Percentiles rank a stretch among this genome's conserved stretches.
phyloP scores from a whole-genome alignment of 2,329 filamentous ascomycete genomes.

The Neurospora sp. region DNA sequence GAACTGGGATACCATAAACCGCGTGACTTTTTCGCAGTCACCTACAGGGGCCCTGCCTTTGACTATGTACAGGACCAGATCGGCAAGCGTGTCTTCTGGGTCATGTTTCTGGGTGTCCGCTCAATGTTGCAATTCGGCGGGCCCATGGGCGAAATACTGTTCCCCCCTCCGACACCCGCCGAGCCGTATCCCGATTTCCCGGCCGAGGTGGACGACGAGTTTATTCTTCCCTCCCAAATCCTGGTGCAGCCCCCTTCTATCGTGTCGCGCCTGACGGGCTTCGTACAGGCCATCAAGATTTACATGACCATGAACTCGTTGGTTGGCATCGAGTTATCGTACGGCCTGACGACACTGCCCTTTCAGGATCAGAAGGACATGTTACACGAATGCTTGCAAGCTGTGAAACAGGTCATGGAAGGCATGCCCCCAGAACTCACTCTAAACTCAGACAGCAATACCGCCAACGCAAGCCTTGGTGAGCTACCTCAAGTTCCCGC shows the following conservation, averaged over 20 bases:
- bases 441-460: conserved; percentile 24
- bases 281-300: conserved; percentile 68
- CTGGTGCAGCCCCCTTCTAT: conserved; percentile 57
- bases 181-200: conserved; percentile 73
- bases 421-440: conserved; percentile 57
- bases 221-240: conserved; percentile 61
- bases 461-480: conserved; percentile 15
- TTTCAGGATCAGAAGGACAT: conserved; percentile 70
- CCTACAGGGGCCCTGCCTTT: conserved; percentile 33
- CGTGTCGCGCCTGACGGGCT: conserved; percentile 65
- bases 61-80: conserved; percentile 65
- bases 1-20: conserved; percentile 56
- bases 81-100: conserved; percentile 75
- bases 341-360: conserved; percentile 66
- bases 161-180: conserved; percentile 65
- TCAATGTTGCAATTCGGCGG: conserved; percentile 71
- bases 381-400: conserved; percentile 59
- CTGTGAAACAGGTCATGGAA: conserved; percentile 58
- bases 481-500: conserved; percentile 15
- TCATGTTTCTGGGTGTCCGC: conserved; percentile 63
- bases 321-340: conserved; percentile 70
- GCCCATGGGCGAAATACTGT: conserved; percentile 59
- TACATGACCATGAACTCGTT: conserved; percentile 73
- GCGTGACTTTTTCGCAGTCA: conserved; percentile 26
- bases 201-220: conserved; percentile 74